Percentiles rank a stretch among this genome's conserved stretches.
Conservation (phyloP, 73 alveolate species). For the Uronychia binucleata region DNA sequence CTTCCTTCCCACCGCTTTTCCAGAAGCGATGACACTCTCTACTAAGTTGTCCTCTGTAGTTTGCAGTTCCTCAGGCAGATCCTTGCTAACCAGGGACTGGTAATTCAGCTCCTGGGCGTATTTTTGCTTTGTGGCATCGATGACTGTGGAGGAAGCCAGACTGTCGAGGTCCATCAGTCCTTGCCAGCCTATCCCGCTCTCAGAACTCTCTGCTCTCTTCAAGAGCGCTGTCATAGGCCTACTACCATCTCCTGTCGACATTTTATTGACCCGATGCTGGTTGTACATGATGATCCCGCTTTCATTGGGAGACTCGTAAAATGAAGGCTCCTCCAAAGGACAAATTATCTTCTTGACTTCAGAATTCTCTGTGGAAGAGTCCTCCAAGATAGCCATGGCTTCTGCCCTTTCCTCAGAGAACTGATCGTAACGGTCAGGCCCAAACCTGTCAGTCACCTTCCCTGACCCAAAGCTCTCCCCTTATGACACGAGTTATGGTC, state of each 20-base stretch:
- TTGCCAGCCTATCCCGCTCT: background rate
- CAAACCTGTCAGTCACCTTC: background rate
- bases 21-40: too few relatives aligned
- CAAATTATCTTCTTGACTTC: background rate
- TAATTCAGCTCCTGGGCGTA: too few relatives aligned
- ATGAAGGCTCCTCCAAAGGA: background rate
- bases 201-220: too few relatives aligned
- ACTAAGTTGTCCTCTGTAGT: too few relatives aligned
- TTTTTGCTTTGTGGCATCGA: too few relatives aligned
- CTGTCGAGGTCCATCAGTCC: background rate
- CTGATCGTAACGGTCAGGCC: background rate
- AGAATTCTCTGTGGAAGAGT: background rate
- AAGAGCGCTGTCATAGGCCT: background rate
- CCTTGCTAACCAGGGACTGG: too few relatives aligned
- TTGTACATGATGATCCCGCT: background rate
- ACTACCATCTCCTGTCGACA: background rate
- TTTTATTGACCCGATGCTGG: background rate
- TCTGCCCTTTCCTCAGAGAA: background rate
- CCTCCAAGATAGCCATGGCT: background rate
- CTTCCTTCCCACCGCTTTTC: too few relatives aligned
- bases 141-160: background rate
- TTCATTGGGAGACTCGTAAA: background rate
- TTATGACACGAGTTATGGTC: background rate
- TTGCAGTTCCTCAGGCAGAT: too few relatives aligned
- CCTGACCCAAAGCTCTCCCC: background rate